These are phyloP conservation scores for Graphiopsis chlorocephala DNA, from an alignment of 2,329 filamentous ascomycete species.

Conservation along the genomic window DNA sequence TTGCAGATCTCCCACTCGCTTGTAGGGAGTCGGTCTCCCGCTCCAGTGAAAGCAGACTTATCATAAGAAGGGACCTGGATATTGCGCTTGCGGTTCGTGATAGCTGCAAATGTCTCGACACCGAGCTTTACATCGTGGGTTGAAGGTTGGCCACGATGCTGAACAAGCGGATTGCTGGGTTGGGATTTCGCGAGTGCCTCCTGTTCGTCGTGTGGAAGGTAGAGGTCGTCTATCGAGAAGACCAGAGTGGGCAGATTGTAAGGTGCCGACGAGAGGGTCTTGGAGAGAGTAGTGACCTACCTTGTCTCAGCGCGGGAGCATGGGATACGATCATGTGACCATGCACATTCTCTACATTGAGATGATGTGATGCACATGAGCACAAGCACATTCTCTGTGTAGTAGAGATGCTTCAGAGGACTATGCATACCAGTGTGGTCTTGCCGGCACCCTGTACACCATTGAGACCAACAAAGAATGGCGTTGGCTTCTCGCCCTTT, in stretches of 20 bases:
- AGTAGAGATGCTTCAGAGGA: background rate
- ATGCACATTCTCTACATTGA: background rate
- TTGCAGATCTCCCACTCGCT: conserved; percentile 61
- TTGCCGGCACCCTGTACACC: conserved; percentile 92
- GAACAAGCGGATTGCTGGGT: conserved; percentile 70
- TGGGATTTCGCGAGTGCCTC: conserved; percentile 61
- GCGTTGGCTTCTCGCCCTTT: conserved; percentile 45
- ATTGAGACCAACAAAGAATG: conserved; percentile 84
- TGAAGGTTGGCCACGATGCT: conserved; percentile 79
- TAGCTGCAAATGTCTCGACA: conserved; percentile 59
- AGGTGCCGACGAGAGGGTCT: conserved; percentile 56
- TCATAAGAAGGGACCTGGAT: conserved; percentile 71
- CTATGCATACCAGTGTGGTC: conserved; percentile 69
- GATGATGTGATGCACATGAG: background rate
- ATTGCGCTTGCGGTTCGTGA: conserved; percentile 51
- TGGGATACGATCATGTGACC: background rate
- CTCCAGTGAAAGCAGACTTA: conserved; percentile 73
- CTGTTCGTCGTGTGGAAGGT: conserved; percentile 71
- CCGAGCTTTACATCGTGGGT: conserved; percentile 74
- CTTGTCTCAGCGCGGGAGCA: conserved; percentile 19
- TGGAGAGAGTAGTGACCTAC: conserved; percentile 54
- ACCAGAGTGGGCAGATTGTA: conserved; percentile 65
- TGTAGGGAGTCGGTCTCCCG: conserved; percentile 69
- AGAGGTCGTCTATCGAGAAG: conserved; percentile 86
- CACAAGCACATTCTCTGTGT: background rate